Conservation (phyloP, 83 land plant species). For the Larix sibirica region DNA sequence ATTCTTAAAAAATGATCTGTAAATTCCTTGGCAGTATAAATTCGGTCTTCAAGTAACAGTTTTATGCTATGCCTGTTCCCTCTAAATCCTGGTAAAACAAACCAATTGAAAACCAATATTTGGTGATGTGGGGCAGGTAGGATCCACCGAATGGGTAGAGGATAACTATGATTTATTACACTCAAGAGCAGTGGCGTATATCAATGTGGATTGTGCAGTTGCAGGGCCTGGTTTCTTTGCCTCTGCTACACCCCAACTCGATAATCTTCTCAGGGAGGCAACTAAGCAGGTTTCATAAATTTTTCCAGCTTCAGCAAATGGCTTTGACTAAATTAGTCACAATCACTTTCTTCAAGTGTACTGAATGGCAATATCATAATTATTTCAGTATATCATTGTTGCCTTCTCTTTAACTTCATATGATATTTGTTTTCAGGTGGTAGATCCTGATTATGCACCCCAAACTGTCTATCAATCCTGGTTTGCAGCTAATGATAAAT, state of each 20-base stretch:
- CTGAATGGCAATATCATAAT: not conserved
- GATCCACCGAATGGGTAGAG: slow-evolving; percentile 87
- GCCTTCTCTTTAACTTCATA: not conserved
- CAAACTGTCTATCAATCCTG: slow-evolving; percentile 54
- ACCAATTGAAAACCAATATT: too few species aligned
- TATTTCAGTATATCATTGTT: not conserved
- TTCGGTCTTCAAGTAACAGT: too few species aligned
- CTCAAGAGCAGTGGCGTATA: slow-evolving; percentile 63
- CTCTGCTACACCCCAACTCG: slow-evolving; percentile 75
- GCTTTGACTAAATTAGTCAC: too few species aligned
- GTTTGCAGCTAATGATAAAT: slow-evolving; percentile 21
- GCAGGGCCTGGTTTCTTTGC: slow-evolving; percentile 52
- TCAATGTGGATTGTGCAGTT: slow-evolving; percentile 69
- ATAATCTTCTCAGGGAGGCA: slow-evolving; percentile 47
- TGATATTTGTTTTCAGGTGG: slow-evolving; percentile 31
- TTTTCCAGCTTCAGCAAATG: not conserved
- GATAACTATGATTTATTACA: slow-evolving; percentile 47
- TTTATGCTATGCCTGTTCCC: too few species aligned
- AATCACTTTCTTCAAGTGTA: too few species aligned
- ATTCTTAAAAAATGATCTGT: too few species aligned
- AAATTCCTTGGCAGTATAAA: too few species aligned
- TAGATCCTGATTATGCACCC: slow-evolving; percentile 55
- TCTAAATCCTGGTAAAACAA: too few species aligned
- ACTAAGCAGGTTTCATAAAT: slow-evolving; percentile 35
- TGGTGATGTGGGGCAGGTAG: slow-evolving; percentile 35